Conservation (phyloP, 495 filamentous ascomycete genomes). For the Collariella sp. region DNA sequence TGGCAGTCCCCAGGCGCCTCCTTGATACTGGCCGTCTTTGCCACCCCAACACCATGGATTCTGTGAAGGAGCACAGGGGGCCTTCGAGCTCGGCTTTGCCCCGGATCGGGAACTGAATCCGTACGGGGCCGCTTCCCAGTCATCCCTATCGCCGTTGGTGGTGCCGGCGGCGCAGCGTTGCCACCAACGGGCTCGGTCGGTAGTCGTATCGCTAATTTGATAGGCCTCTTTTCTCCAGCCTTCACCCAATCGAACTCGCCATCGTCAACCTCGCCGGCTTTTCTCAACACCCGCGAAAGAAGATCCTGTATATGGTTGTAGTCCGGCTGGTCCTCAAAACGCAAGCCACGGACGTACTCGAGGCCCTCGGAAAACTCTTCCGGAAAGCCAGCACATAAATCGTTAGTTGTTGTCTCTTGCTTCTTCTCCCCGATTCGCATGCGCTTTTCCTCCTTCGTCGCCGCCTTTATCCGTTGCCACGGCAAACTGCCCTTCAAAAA, state of each 20-base stretch:
- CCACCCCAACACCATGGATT: no score
- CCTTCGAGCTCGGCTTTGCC: no score
- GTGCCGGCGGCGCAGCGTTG: no score
- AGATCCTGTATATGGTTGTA: conserved; percentile 96
- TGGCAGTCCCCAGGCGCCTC: no score
- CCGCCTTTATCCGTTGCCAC: conserved; percentile 97
- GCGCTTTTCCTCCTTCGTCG: conserved; percentile 99
- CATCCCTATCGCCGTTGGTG: no score
- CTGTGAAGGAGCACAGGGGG: no score
- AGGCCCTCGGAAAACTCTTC: conserved; percentile 97
- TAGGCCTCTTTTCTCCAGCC: conserved; percentile 91
- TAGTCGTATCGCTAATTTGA: no score
- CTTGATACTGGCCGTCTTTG: no score
- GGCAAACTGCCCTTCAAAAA: conserved; percentile 92
- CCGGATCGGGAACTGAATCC: no score
- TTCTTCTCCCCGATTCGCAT: conserved; percentile 99
- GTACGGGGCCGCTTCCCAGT: no score
- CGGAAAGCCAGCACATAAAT: conserved; percentile 93
- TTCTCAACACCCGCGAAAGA: conserved; percentile 93
- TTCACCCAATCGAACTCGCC: conserved; percentile 99
- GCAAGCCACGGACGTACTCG: conserved; percentile 92
- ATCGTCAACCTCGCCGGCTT: conserved; percentile 89
- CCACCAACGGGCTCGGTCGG: no score
- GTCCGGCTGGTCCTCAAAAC: conserved; percentile 97
- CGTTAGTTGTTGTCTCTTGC: conserved; percentile 92